Conservation (phyloP, 257 asterid species). For the Cordia subcordata region DNA sequence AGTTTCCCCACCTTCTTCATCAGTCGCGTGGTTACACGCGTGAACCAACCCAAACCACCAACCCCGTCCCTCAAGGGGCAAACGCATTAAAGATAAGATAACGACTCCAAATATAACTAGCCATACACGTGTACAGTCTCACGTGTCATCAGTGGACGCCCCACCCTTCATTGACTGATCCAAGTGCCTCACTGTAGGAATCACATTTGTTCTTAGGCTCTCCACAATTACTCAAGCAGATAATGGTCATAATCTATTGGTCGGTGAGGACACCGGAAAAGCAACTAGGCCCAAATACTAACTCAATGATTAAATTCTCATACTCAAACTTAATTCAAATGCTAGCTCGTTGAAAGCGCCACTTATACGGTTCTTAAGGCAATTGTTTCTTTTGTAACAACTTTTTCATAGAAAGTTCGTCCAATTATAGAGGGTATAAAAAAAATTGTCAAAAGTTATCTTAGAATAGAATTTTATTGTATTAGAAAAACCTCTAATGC, state of each 20-base stretch:
- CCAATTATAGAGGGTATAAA: no score
- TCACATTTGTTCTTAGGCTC: constrained; percentile 4
- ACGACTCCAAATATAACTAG: neutral
- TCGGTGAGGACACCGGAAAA: constrained; percentile 2
- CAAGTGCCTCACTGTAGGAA: constrained; percentile 4
- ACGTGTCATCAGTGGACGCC: constrained; percentile 9
- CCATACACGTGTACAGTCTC: neutral
- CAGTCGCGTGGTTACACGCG: constrained; percentile 11
- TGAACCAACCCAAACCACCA: no score
- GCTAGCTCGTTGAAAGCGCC: no score
- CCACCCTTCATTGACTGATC: constrained; percentile 10
- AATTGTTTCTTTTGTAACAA: no score
- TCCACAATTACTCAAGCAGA: neutral
- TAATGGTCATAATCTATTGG: constrained; percentile 8
- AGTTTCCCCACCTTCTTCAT: neutral
- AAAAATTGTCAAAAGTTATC: no score
- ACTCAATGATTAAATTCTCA: no score
- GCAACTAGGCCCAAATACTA: no score
- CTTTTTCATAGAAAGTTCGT: no score
- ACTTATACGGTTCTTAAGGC: no score
- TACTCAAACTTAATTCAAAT: no score
- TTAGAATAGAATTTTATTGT: no score
- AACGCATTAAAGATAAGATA: constrained; percentile 9
- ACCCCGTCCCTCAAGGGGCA: neutral
- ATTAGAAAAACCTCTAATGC: no score